Evolutionary conservation across 768 basidiomycete species (phyloP), one percentile per base, ranked within the genome.

Genomic region (Pleurotus pulmonarius): DNA sequence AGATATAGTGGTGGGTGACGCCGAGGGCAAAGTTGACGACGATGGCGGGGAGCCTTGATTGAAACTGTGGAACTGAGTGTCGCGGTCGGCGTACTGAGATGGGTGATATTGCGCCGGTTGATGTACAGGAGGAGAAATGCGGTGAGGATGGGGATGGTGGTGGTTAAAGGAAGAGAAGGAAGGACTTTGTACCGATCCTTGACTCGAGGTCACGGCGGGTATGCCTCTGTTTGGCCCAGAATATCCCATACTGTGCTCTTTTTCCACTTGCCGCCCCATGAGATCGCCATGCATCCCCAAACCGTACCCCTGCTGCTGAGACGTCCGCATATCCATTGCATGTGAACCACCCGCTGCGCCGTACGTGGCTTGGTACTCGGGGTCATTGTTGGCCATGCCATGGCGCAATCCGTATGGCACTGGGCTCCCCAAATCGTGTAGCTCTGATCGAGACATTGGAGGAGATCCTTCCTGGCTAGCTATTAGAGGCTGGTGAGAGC

Each of bases 151-250:
- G 59, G 61, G 70, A 58, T 66, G 65, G 63, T 74, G 66, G 68
- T 76, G 74, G 73, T 76, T 76, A 69, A 77, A 77, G 66, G 77
- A 70, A 70, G 77, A 75, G 66, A 53, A 20, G 60, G 61, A 56
- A 67, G 61, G 59, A 65, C 53, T 58, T 60, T 65, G 4, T 59
- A 58, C 68, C 63, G 54, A 65, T 55, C 46, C 64, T 66, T 60
- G 65, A 62, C 16, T 58, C 52, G 55, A 55, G 67, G 46, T 70
- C 64, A 63, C 74, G 58, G 60, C 54, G 55, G 60, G 58, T 61
- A 46, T 77, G 75, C 72, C 70, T 72, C 74, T 78, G 68, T 78
- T 78, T 79, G 76, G 71, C 69, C 67, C 71, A 20, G 29, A 40
- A 22, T 40, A 53, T 37, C 41, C 38, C 25, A 52, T 24, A 41